Conservation (phyloP, 257 asterid genomes). For the Ophiorrhiza pumila region DNA sequence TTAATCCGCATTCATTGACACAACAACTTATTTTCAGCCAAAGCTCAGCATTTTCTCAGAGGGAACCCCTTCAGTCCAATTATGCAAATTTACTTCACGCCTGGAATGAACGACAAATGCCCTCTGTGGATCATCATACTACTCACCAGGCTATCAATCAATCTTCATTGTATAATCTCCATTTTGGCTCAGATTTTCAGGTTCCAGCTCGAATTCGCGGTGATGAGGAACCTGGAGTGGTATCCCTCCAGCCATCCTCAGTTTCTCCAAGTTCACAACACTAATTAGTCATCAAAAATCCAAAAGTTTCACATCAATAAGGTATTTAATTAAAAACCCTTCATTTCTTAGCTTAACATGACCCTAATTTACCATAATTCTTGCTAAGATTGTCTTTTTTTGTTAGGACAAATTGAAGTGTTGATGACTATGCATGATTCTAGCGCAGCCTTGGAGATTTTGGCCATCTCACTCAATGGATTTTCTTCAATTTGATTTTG, state of each 20-base stretch:
- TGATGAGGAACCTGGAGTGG: constrained; percentile 35
- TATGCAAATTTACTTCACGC: constrained; percentile 17
- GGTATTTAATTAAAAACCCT: neutral
- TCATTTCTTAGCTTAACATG: neutral
- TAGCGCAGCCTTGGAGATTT: neutral
- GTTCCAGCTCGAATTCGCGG: constrained; percentile 44
- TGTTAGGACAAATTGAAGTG: neutral
- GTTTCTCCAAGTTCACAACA: constrained; percentile 20
- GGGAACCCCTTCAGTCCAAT: constrained; percentile 55
- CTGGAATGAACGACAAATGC: constrained; percentile 35
- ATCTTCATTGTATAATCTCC: constrained; percentile 27
- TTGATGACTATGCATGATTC: neutral
- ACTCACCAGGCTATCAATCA: constrained; percentile 14
- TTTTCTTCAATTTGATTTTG: neutral
- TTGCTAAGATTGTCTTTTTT: neutral
- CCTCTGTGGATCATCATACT: constrained; percentile 18
- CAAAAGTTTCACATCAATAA: neutral
- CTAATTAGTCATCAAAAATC: neutral
- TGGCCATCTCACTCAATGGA: neutral
- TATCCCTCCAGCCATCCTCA: constrained; percentile 20
- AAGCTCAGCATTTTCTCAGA: constrained; percentile 23
- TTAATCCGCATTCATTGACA: constrained; percentile 20
- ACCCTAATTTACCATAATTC: neutral
- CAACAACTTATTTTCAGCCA: constrained; percentile 28
- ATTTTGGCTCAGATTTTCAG: constrained; percentile 41